Conservation (phyloP, 169 alveolate genomes). For the Babesia divergens region DNA sequence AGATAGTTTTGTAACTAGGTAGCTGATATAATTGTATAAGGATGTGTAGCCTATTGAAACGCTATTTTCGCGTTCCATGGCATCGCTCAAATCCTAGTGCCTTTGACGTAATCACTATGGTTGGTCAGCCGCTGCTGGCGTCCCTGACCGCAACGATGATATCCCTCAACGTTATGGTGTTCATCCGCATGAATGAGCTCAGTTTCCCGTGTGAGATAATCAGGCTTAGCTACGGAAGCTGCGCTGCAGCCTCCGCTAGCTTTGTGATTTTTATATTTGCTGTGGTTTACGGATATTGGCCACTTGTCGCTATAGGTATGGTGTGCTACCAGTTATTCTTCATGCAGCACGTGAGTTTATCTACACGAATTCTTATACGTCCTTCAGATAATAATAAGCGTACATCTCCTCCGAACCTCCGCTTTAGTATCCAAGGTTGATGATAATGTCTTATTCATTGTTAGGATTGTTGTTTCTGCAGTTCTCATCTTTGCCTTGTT, state of each 20-base stretch:
- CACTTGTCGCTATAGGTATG: not conserved
- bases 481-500: not conserved
- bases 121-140: constrained; percentile 34
- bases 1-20: not conserved
- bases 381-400: not conserved
- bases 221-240: constrained; percentile 19
- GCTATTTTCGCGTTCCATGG: constrained; percentile 35
- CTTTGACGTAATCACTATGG: constrained; percentile 25
- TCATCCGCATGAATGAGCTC: constrained; percentile 13
- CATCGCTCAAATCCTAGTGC: constrained; percentile 33
- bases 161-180: constrained; percentile 44
- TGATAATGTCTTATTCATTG: not conserved
- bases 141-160: constrained; percentile 31
- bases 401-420: not conserved
- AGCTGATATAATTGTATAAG: not conserved
- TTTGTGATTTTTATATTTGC: constrained; percentile 35
- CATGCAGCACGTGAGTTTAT: constrained; percentile 27
- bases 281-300: constrained; percentile 13
- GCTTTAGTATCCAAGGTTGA: constrained; percentile 6
- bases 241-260: constrained; percentile 12
- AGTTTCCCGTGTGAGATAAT: not conserved
- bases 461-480: not conserved
- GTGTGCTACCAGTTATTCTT: constrained; percentile 6
- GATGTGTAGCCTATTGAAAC: not conserved
- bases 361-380: not conserved